Base-by-base conservation (phyloP, 2,329 filamentous ascomycete species). In the Fusarium sp. region DNA sequence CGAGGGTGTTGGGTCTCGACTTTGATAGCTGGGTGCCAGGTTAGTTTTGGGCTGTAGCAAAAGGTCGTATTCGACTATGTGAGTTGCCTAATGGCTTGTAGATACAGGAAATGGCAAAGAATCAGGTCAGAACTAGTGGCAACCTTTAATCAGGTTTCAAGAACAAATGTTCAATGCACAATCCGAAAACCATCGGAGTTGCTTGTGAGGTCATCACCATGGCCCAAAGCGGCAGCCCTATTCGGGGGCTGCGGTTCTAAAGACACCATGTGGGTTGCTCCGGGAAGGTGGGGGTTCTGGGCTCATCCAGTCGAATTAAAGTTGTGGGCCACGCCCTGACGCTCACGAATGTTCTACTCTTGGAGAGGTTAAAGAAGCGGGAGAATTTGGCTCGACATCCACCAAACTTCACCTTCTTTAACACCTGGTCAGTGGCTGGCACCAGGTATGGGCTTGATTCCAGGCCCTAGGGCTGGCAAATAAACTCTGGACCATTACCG, bases 151-250 rank as follows among this genome's bases (percentile, higher is more conserved):
- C 48, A 32, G 4, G 48, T 20, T 52, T 52, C 45, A 50, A 14
- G 10, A 14, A 4, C 18, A 30, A 32, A 32, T 14, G 48, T 20
- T 32, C 48, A 52, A 32, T 52, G 48, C 25, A 23, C 11, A n/a
- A 56, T 14, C 72, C 72, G 72, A 75, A 56, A 32, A 25, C 16
- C 6, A 64, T 74, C 63, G 66, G 69, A 43, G 61, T 27, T 32
- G n/a, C 18, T 27, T 30, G 32, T 65, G 75, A 77, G 65, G 67
- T 69, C 70, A 76, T 77, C 72, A 56, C 60, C 25, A 74, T 16
- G 20, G 9, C 64, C 20, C 18, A 61, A 64, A 52, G 14, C 6
- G 48, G 61, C 32, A 64, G 52, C 6, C 25, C 27, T 14, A 61
- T 41, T 4, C 43, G 63, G 16, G 2, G 20, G 18, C 14, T 37